These are phyloP conservation scores for Colletotrichum abscissum DNA, from an alignment of 2,329 filamentous ascomycete species.

Conservation along the genomic window DNA sequence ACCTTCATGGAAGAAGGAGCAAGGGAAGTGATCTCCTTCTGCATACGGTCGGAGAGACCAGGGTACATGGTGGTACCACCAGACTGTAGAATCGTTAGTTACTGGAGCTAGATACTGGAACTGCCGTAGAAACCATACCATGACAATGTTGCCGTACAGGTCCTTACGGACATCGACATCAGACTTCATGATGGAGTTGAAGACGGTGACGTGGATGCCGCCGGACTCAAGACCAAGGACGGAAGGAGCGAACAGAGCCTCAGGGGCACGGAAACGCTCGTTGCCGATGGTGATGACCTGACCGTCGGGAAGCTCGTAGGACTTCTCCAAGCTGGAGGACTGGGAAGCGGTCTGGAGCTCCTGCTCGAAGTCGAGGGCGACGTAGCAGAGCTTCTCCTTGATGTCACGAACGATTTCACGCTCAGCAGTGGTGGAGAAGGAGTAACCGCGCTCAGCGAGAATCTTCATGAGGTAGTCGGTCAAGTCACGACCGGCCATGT, in stretches of 20 bases:
- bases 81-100: slow-evolving; percentile 72
- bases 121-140: slow-evolving; percentile 74
- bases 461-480: slow-evolving; percentile 99
- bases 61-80: slow-evolving; percentile 99
- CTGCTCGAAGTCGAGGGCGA: slow-evolving; percentile 99
- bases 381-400: slow-evolving; percentile 99
- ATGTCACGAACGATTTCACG: slow-evolving; percentile 99
- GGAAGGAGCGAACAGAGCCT: slow-evolving; percentile 99
- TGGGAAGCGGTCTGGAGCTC: slow-evolving; percentile 99
- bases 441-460: slow-evolving; percentile 98
- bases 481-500: slow-evolving; percentile 99
- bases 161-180: slow-evolving; percentile 99
- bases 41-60: slow-evolving; percentile 99
- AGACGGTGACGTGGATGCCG: slow-evolving; percentile 99
- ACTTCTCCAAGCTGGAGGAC: slow-evolving; percentile 99
- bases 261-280: slow-evolving; percentile 99
- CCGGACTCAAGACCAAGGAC: slow-evolving; percentile 98
- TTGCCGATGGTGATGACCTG: slow-evolving; percentile 99
- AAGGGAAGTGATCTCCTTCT: slow-evolving; percentile 99
- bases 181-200: slow-evolving; percentile 99
- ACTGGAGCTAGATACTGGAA: not conserved
- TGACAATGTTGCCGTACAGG: slow-evolving; percentile 99
- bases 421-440: slow-evolving; percentile 99
- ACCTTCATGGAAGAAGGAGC: slow-evolving; percentile 99
- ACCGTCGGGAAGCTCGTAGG: slow-evolving; percentile 99